Evolutionary conservation across 2,329 filamentous ascomycete species (phyloP).

Genomic region (Epichloe typhina): DNA sequence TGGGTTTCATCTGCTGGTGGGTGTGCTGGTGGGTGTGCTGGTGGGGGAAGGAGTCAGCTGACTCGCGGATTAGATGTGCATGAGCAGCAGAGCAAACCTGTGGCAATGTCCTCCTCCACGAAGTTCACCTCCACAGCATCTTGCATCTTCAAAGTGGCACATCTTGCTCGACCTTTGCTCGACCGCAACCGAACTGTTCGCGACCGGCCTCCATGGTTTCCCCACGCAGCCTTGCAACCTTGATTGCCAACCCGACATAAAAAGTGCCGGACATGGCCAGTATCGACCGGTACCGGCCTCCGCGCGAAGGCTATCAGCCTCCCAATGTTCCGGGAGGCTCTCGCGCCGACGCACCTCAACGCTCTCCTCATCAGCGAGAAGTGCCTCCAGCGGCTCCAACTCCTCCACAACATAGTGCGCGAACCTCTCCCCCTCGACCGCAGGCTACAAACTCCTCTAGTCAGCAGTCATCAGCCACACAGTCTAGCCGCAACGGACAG

Average conservation of each 20-base stretch:
- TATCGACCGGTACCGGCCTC: slow-evolving; percentile 45
- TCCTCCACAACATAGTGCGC: slow-evolving; percentile 41
- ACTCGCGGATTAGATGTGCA: background rate
- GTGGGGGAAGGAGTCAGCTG: slow-evolving; percentile 1
- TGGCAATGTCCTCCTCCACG: background rate
- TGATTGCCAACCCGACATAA: slow-evolving; percentile 15
- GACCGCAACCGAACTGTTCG: background rate
- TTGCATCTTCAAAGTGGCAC: background rate
- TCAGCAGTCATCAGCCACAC: slow-evolving; percentile 28
- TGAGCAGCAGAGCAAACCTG: background rate
- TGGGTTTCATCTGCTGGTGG: background rate
- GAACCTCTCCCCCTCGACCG: slow-evolving; percentile 41
- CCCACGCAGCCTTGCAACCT: slow-evolving; percentile 7
- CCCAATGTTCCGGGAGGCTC: slow-evolving; percentile 29
- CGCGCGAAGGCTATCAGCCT: slow-evolving; percentile 44
- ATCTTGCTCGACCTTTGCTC: background rate
- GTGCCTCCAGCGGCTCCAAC: slow-evolving; percentile 50
- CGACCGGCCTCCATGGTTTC: slow-evolving; percentile 13
- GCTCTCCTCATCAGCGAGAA: slow-evolving; percentile 39
- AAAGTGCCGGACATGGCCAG: slow-evolving; percentile 35
- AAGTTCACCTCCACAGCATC: background rate
- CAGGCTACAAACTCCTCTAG: slow-evolving; percentile 29
- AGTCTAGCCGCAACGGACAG: slow-evolving; percentile 24
- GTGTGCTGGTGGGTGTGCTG: background rate
- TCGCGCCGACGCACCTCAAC: slow-evolving; percentile 31